Evolutionary conservation across 331 rosid species (phyloP), one percentile per base, ranked within the genome.

Genomic region (Ulmus americana): DNA sequence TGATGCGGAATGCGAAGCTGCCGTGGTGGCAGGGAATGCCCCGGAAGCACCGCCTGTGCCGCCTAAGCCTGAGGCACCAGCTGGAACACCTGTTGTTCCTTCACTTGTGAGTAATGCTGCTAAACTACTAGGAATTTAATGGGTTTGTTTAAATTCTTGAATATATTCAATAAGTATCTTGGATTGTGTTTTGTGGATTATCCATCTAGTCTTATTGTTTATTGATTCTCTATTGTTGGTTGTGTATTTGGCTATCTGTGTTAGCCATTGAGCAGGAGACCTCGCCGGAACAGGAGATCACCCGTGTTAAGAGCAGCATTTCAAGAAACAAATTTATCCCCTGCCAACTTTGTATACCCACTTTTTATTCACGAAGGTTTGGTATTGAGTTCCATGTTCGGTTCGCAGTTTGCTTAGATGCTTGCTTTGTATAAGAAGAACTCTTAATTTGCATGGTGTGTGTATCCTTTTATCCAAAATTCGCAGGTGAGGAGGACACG

Each of bases 351-450:
- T 46, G 97, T 94, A 53, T 94, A 90, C 69, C 98, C 97, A 39
- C 91, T 94, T 65, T 94, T 94, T 77, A 84, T 94, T 59, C 98
- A 94, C 82, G 98, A 94, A 94, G 98, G 98, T 89, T 46, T 68
- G 45, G 65, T 71, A 44, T 68, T 69, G 55, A n/a, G 42, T 12
- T 15, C 43, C 4, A 8, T 44, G 20, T 52, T 68, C 39, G 10
- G 6, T 28, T 18, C 7, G n/a, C 63, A 47, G 50, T 74, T 13
- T 1, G 12, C 20, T 59, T 16, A 8, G 14, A 6, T 8, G 9
- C 7, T 58, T 15, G 46, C 7, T 15, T 1, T 68, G 50, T 4
- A 3, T 48, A 39, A 1, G 14, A 11, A 43, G 18, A 35, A 7
- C 14, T 63, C 38, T 7, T 68, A 59, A 35, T 67, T 39, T 68